Conservation (phyloP, 2,329 filamentous ascomycete species). For the Ascochyta pisi region DNA sequence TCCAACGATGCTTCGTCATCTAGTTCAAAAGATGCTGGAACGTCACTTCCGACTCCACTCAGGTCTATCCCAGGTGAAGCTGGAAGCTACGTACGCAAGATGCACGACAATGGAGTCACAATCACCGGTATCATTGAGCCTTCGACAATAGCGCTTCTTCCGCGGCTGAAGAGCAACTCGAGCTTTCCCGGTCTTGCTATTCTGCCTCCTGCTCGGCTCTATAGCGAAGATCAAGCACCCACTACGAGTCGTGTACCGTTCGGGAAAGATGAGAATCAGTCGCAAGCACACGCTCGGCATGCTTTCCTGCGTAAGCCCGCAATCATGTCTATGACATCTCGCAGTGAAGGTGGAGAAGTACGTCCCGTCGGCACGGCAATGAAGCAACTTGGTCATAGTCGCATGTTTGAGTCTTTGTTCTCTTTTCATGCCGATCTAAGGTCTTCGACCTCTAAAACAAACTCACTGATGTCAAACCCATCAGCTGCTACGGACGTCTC, state of each 20-base stretch:
- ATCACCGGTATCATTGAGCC: background rate
- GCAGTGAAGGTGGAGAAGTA: too few relatives aligned
- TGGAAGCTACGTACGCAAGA: too few relatives aligned
- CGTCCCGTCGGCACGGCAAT: background rate
- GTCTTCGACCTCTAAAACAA: background rate
- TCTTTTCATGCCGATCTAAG: background rate
- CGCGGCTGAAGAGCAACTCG: background rate
- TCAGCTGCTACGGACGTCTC: background rate
- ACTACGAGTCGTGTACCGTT: background rate
- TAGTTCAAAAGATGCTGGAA: too few relatives aligned
- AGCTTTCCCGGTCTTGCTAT: background rate
- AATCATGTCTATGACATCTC: background rate
- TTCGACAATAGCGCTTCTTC: background rate
- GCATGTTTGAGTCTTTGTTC: background rate
- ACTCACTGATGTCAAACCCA: background rate
- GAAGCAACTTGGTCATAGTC: background rate
- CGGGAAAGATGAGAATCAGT: background rate
- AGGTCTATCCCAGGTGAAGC: too few relatives aligned
- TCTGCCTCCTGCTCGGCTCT: background rate
- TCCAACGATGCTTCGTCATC: too few relatives aligned
- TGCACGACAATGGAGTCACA: too few relatives aligned
- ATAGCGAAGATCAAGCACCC: background rate
- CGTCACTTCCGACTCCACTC: too few relatives aligned
- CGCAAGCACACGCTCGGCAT: background rate
- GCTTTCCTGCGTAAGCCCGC: background rate